A percentile compares a stretch with the other conserved stretches of the same genome.
Evolutionary conservation across 225 moss, liverwort and hornwort genomes (phyloP).

Genomic region (Anthoceros angustus): DNA sequence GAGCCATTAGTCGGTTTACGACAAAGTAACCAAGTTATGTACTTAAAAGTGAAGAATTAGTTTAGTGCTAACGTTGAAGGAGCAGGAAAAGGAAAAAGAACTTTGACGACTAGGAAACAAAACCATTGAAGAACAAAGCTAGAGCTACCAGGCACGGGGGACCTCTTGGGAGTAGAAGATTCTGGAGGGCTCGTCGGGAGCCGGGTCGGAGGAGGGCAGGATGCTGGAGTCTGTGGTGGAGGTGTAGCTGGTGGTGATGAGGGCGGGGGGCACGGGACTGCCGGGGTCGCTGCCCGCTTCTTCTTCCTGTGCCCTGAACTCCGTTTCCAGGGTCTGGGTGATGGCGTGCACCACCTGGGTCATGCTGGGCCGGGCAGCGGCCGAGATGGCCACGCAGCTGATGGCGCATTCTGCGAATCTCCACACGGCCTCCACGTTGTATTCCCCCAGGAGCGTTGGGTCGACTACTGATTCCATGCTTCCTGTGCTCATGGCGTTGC

Average conservation of each 20-base stretch:
- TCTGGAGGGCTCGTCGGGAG: not conserved
- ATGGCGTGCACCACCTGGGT: not conserved
- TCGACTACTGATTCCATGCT: not conserved
- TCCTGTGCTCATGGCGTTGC: not conserved
- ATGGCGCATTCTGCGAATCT: not conserved
- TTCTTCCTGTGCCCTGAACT: not conserved
- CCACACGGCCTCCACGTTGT: not conserved
- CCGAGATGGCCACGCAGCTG: not conserved
- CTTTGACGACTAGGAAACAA: too few species aligned
- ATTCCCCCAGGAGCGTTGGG: not conserved
- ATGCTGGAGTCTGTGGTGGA: not conserved
- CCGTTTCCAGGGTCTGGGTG: not conserved
- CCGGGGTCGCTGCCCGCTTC: not conserved
- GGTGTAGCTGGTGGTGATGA: not conserved
- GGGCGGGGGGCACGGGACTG: not conserved
- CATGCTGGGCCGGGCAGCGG: not conserved
- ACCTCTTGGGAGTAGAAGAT: not conserved
- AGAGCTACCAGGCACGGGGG: not conserved
- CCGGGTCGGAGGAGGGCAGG: too few species aligned
- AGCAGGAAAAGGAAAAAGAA: too few species aligned
- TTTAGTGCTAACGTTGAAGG: too few species aligned
- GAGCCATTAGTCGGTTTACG: too few species aligned
- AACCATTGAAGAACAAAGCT: too few species aligned
- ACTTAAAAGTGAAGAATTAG: too few species aligned
- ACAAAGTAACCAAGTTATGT: too few species aligned